Evolutionary conservation across 371 early-diverging fungal species (phyloP), one percentile per base, ranked within the genome.

Genomic region (Rozella allomycis): DNA sequence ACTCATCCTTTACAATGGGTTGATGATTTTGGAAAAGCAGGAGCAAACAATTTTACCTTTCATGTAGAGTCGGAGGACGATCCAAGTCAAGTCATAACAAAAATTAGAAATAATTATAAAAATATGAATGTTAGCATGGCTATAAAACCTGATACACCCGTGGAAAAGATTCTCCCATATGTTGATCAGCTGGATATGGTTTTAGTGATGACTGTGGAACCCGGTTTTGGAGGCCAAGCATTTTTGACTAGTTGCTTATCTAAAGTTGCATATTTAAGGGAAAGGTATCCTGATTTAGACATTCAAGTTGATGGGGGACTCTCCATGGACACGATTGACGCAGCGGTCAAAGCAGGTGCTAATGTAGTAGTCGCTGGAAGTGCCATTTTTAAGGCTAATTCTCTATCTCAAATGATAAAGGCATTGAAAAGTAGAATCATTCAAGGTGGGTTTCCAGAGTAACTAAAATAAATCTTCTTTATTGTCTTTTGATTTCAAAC

Each of bases 291-390:
- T 2, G 42, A 79, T n/a, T 47, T 86, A 35, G 78, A 90, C 45
- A 86, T 96, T 40, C 71, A 96, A 52, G 96, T 98, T 1, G 98
- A 98, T 54, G 97, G 98, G 20, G 98, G 98, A 1, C 50, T 98
- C 25, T 74, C 70, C 8, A 45, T 70, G 11, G 71, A 74, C 23
- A 98, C 76, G 26, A 81, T 98, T 46, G 74, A 75, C 20, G 47
- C 54, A 14, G 83, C 84, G 10, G 72, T 80, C 10, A 55, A 74
- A 37, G 88, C 85, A 21, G 96, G 93, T 16, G 97, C 96, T 12
- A 94, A 97, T 55, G 88, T 88, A 10, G 83, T 93, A 55, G 96
- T 98, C n/a, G 79, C 93, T 17, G 98, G 97, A 13, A 87, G 91
- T 10, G 74, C 78, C 12, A 72, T 96, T 20, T 97, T 93, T 57